Evolutionary conservation across 1,284 basidiomycete genomes (phyloP), one percentile per base, ranked within the genome.

Genomic region (Cutaneotrichosporon cavernicola): DNA sequence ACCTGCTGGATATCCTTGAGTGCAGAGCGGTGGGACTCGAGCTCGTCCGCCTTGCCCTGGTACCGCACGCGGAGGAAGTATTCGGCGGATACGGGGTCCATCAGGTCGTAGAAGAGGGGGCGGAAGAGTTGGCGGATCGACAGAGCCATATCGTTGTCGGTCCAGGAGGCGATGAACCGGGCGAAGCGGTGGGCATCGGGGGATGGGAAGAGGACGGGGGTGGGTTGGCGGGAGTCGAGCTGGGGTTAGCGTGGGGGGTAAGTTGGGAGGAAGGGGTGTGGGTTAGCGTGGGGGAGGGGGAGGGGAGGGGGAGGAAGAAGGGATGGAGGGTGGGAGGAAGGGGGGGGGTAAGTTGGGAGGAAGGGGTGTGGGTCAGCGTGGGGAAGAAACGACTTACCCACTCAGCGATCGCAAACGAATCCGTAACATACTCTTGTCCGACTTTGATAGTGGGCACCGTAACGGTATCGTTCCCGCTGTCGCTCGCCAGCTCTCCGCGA

Each of bases 391-490:
- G 38, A 70, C 72, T 69, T 57, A 75, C 73, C 50, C 62, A 73
- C 61, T 73, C 64, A 5, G 75, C 75, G 49, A 76, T 72, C 30
- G 53, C 67, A 65, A 68, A 76, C n/a, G 71, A 72, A 57, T 76
- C 75, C 16, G 68, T 72, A 14, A 73, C 67, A 32, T 60, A 72
- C 43, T 63, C 61, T n/a, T 65, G 71, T 21, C 62, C 68, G 4
- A 18, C 47, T 26, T 71, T 61, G 47, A 76, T 60, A 4, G 73
- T 73, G 5, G 75, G 75, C 21, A 75, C 73, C 0, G 73, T 70
- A n/a, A 76, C 67, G 21, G 70, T 66, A 11, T 65, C 56, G 63
- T 72, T 73, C 40, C 70, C 70, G 11, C 69, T 71, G 40, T 65
- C 66, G 30, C 67, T 64, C 32, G 66, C 70, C 18, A 76, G 63